A percentile compares a stretch with the other conserved stretches of the same genome.
Evolutionary conservation across 495 filamentous ascomycete genomes (phyloP).

Genomic region (Talaromyces wortmannii): DNA sequence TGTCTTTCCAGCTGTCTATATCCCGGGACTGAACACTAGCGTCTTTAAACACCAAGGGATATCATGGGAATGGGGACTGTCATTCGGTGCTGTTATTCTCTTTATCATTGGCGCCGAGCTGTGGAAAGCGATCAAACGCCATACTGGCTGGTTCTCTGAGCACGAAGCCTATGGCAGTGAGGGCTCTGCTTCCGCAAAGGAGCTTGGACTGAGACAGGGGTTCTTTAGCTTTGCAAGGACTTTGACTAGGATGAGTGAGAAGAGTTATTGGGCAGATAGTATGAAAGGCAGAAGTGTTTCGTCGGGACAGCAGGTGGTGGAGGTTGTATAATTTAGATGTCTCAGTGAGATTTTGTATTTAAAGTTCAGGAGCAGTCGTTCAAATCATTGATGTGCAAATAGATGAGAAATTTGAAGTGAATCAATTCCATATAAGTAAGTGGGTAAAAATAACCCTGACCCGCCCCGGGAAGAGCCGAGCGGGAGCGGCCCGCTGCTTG

Average conservation of each 20-base stretch:
- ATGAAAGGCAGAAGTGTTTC: not conserved
- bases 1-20: slow-evolving; percentile 69
- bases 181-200: not conserved
- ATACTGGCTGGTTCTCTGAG: slow-evolving; percentile 2
- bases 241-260: not conserved
- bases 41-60: slow-evolving; percentile 75
- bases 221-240: not conserved
- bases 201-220: not conserved
- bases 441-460: too few relatives aligned
- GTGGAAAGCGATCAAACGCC: slow-evolving; percentile 63
- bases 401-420: too few relatives aligned
- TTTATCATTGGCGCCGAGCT: slow-evolving; percentile 57
- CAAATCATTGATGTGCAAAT: too few relatives aligned
- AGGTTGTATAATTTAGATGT: not conserved
- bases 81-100: slow-evolving; percentile 50
- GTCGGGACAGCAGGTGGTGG: not conserved
- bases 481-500: too few relatives aligned
- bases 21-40: slow-evolving; percentile 57
- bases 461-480: too few relatives aligned
- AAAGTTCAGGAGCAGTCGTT: not conserved
- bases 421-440: too few relatives aligned
- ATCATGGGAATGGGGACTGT: slow-evolving; percentile 66
- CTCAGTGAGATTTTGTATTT: not conserved
- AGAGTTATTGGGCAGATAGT: not conserved
- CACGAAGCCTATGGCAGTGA: not conserved